Evolutionary conservation across 257 asterid genomes (phyloP).

Genomic region (Catharanthus roseus): DNA sequence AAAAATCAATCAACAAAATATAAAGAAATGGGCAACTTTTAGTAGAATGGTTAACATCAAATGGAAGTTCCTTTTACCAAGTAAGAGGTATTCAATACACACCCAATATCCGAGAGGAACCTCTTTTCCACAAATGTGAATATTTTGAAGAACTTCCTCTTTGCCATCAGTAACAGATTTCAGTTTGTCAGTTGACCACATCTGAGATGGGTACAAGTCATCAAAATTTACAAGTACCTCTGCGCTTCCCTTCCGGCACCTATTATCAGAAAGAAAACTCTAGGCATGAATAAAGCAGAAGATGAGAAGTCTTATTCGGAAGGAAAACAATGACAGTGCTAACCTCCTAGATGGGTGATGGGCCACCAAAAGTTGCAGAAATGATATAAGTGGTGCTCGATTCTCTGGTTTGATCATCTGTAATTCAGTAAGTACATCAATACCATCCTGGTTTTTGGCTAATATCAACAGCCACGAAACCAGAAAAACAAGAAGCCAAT

Average conservation of each 20-base stretch:
- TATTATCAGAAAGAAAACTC: slow-evolving; percentile 25
- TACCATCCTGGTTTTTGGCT: background rate
- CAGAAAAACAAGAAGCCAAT: background rate
- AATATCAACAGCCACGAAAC: background rate
- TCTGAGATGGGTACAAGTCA: slow-evolving; percentile 37
- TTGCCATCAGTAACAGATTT: slow-evolving; percentile 34
- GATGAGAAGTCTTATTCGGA: background rate
- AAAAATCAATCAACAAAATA: background rate
- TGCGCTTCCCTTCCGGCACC: slow-evolving; percentile 97
- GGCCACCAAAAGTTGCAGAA: slow-evolving; percentile 84
- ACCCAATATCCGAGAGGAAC: slow-evolving; percentile 99
- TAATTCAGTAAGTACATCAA: slow-evolving; percentile 12
- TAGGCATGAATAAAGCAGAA: slow-evolving; percentile 16
- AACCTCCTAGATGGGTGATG: slow-evolving; percentile 98
- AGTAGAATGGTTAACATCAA: background rate
- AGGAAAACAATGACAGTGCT: slow-evolving; percentile 7
- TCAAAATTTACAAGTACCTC: slow-evolving; percentile 83
- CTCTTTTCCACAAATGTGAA: slow-evolving; percentile 81
- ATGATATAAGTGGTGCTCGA: slow-evolving; percentile 56
- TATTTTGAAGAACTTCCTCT: slow-evolving; percentile 38
- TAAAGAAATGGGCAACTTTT: background rate
- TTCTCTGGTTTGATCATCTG: slow-evolving; percentile 85
- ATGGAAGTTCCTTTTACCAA: background rate
- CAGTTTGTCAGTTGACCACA: slow-evolving; percentile 26
- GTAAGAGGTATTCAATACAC: slow-evolving; percentile 25